Conservation (phyloP, 2,329 filamentous ascomycete genomes). For the Zymoseptoria tritici region DNA sequence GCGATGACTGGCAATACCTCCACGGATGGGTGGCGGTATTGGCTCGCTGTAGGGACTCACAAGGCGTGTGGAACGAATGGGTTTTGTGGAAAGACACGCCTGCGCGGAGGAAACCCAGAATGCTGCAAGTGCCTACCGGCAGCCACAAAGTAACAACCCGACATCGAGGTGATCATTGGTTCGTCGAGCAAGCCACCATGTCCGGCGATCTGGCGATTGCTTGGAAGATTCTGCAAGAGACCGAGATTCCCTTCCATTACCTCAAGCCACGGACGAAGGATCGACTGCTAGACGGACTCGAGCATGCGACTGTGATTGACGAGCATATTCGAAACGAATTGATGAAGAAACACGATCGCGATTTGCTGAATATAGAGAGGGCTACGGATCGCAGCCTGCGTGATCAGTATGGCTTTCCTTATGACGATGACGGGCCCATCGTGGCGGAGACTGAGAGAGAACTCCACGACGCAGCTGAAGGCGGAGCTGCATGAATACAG, state of each 20-base stretch:
- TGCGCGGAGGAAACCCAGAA: conserved; percentile 15
- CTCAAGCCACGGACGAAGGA: conserved; percentile 17
- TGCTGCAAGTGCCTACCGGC: conserved; percentile 3
- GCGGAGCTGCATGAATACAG: not conserved
- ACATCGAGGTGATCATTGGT: conserved; percentile 28
- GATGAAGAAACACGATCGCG: conserved; percentile 24
- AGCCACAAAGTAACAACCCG: conserved; percentile 16
- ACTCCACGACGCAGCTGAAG: conserved; percentile 20
- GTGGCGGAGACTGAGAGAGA: conserved; percentile 13
- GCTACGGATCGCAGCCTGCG: conserved; percentile 19
- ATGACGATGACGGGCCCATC: conserved; percentile 11
- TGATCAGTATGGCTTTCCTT: conserved; percentile 27
- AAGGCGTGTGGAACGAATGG: conserved; percentile 31
- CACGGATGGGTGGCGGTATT: conserved; percentile 31
- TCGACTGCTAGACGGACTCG: conserved; percentile 21
- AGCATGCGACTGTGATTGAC: conserved; percentile 21
- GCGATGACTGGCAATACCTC: conserved; percentile 27
- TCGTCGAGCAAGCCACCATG: conserved; percentile 28
- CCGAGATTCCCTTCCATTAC: conserved; percentile 14
- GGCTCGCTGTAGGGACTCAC: conserved; percentile 23
- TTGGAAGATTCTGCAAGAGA: conserved; percentile 26
- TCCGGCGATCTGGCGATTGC: conserved; percentile 24
- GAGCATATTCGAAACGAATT: conserved; percentile 22
- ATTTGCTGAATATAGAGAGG: conserved; percentile 25
- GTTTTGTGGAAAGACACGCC: conserved; percentile 23